Conservation (phyloP, 306 rosid genomes). For the Trifolium dubium region DNA sequence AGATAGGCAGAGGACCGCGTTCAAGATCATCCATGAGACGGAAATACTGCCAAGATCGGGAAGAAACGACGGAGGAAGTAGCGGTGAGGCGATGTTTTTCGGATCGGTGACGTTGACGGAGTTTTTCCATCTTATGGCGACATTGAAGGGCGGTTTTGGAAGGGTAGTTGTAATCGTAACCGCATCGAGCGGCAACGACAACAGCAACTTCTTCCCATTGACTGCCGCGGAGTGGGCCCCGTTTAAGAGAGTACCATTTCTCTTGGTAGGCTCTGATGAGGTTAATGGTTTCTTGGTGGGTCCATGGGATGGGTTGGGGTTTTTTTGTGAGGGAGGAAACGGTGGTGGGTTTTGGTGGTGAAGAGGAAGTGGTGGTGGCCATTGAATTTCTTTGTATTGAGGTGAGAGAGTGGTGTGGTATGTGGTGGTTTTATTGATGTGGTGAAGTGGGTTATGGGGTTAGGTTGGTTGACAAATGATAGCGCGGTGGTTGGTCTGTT, state of each 20-base stretch:
- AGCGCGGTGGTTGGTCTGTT: too few species aligned
- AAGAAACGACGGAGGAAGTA: not conserved
- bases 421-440: too few species aligned
- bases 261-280: conserved; percentile 88
- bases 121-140: conserved; percentile 96
- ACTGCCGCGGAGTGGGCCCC: conserved; percentile 75
- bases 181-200: conserved; percentile 82
- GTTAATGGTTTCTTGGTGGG: conserved; percentile 75
- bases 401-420: too few species aligned
- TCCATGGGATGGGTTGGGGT: conserved; percentile 80
- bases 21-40: conserved; percentile 75
- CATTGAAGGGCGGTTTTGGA: conserved; percentile 76
- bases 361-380: not conserved
- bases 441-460: too few species aligned
- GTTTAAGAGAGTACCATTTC: conserved; percentile 80
- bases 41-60: conserved; percentile 62
- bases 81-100: conserved; percentile 48
- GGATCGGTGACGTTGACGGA: conserved; percentile 85
- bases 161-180: conserved; percentile 61
- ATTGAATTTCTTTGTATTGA: too few species aligned
- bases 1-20: conserved; percentile 86
- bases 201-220: conserved; percentile 96
- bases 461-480: too few species aligned
- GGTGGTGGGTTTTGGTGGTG: conserved; percentile 6
- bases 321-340: conserved; percentile 42